These are phyloP conservation scores for Aspergillus bertholletiae DNA, from an alignment of 495 filamentous ascomycete species.

Conservation along the genomic window DNA sequence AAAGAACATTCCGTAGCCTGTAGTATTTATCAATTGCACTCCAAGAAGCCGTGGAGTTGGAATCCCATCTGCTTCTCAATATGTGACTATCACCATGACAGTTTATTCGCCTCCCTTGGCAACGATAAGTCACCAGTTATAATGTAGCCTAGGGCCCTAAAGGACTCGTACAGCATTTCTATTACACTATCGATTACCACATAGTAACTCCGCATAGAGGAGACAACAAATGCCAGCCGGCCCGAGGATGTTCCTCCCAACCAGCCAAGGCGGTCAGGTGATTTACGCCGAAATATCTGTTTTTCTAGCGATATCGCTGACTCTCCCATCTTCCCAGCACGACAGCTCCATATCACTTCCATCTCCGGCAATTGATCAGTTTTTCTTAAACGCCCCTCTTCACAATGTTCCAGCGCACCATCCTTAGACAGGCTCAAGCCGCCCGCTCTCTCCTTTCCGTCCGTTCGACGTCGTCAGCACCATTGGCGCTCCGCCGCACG, in stretches of 20 bases:
- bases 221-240: background rate
- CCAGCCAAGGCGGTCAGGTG: background rate
- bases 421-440: constrained; percentile 43
- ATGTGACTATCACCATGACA: background rate
- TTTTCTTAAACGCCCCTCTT: constrained; percentile 9
- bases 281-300: background rate
- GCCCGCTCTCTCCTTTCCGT: constrained; percentile 34
- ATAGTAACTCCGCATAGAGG: no score
- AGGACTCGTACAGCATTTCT: background rate
- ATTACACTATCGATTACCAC: background rate
- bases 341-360: background rate
- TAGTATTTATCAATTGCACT: background rate
- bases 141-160: no score
- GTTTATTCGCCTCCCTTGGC: background rate
- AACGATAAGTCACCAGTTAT: no score
- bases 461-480: constrained; percentile 28
- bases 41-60: background rate
- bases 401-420: constrained; percentile 44
- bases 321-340: background rate
- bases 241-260: background rate
- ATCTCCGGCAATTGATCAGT: constrained; percentile 1
- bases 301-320: background rate
- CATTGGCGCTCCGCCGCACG: constrained; percentile 35
- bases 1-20: no score
- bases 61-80: background rate